Evolutionary conservation across 805 yeast species (phyloP).

Genomic region (Pichia insulana): DNA sequence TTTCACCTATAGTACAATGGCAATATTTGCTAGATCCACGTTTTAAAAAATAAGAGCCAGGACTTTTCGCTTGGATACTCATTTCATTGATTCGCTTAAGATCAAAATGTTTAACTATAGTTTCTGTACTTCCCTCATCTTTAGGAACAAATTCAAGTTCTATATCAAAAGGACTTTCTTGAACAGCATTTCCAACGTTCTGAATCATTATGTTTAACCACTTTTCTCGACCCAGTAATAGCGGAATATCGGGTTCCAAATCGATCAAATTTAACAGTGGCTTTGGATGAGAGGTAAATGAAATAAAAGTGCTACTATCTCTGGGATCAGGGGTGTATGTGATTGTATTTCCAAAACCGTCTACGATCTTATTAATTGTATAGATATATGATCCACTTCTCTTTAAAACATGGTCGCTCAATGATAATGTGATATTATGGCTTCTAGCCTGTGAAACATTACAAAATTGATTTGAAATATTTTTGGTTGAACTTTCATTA

Average conservation of each 20-base stretch:
- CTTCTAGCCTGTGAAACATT: slow-evolving; percentile 33
- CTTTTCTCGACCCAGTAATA: slow-evolving; percentile 26
- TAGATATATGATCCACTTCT: slow-evolving; percentile 48
- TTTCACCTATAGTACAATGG: slow-evolving; percentile 56
- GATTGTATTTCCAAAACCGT: slow-evolving; percentile 57
- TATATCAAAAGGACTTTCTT: slow-evolving; percentile 43
- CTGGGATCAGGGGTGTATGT: slow-evolving; percentile 31
- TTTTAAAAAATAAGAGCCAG: slow-evolving; percentile 60
- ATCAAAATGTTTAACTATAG: slow-evolving; percentile 22
- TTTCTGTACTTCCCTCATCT: slow-evolving; percentile 12
- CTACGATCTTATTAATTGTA: slow-evolving; percentile 48
- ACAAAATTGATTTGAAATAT: slow-evolving; percentile 25
- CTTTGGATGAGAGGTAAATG: slow-evolving; percentile 45
- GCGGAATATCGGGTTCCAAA: slow-evolving; percentile 19
- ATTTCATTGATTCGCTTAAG: slow-evolving; percentile 16
- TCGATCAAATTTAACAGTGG: slow-evolving; percentile 45
- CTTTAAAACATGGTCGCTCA: slow-evolving; percentile 20
- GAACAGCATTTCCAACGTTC: slow-evolving; percentile 17
- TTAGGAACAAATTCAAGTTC: slow-evolving; percentile 27
- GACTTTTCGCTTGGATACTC: slow-evolving; percentile 35
- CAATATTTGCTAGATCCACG: slow-evolving; percentile 55
- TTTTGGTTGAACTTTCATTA: slow-evolving; percentile 18
- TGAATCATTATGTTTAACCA: slow-evolving; percentile 22
- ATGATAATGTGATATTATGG: slow-evolving; percentile 20
- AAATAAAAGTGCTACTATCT: slow-evolving; percentile 33